Evolutionary conservation across 192 early-diverging fungal species (phyloP).

Genomic region (Umbelopsis isabellina): DNA sequence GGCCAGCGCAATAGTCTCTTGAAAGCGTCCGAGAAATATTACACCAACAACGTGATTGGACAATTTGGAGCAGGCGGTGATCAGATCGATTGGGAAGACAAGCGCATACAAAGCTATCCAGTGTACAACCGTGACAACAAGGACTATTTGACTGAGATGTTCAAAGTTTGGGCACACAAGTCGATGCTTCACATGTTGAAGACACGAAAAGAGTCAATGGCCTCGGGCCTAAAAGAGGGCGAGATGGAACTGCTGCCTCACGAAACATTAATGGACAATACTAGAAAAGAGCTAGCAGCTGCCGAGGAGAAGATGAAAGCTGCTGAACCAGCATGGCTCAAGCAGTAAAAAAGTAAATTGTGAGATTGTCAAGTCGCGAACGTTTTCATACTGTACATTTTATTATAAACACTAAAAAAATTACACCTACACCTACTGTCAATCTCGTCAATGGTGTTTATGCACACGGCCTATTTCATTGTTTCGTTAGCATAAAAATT

Average conservation of each 20-base stretch:
- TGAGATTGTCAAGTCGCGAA: neutral
- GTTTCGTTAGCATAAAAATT: neutral
- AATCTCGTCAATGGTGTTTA: too few species aligned
- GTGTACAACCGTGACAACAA: constrained; percentile 27
- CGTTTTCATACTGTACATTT: neutral
- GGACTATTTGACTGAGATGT: constrained; percentile 36
- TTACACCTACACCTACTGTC: too few species aligned
- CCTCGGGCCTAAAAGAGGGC: neutral
- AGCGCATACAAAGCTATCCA: constrained; percentile 30
- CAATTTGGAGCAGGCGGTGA: neutral
- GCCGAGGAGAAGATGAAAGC: neutral
- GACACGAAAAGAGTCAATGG: neutral
- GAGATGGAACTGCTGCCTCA: neutral
- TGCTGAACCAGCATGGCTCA: neutral
- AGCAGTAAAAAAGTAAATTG: neutral
- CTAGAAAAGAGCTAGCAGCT: neutral
- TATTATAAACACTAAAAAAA: too few species aligned
- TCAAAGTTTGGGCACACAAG: constrained; percentile 27
- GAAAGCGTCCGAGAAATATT: constrained; percentile 7
- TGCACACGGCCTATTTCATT: too few species aligned
- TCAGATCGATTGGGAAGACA: constrained; percentile 32
- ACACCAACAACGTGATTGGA: constrained; percentile 15
- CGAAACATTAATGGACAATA: neutral
- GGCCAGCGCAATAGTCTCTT: neutral
- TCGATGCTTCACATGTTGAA: constrained; percentile 25